Conservation (phyloP, 2,329 filamentous ascomycete genomes). For the Pseudonectria buxi region DNA sequence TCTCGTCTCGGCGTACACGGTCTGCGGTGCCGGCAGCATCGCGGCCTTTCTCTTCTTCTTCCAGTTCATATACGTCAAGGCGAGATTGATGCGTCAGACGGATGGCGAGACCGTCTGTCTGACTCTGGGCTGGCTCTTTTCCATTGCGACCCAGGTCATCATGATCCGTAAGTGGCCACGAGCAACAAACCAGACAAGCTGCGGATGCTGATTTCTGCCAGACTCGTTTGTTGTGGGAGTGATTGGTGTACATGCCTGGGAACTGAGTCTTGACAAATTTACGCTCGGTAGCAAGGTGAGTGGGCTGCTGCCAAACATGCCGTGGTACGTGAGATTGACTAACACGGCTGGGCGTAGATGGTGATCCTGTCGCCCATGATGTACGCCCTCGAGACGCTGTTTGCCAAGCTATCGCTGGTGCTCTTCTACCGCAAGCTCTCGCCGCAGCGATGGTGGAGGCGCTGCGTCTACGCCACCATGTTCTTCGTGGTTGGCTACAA, state of each 20-base stretch:
- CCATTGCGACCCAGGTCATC: conserved; percentile 11
- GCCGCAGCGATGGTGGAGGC: conserved; percentile 27
- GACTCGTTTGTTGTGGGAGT: conserved; percentile 9
- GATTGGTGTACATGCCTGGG: conserved; percentile 26
- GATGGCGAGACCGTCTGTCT: conserved; percentile 16
- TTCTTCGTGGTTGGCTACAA: conserved; percentile 27
- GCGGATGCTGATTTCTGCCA: conserved; percentile 1
- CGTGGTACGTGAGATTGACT: conserved; percentile 9
- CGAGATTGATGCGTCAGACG: conserved; percentile 12
- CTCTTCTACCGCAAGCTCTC: conserved; percentile 33
- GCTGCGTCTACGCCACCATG: conserved; percentile 23
- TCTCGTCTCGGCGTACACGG: conserved; percentile 13
- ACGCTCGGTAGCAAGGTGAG: conserved; percentile 8
- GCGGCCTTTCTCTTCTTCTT: conserved; percentile 16
- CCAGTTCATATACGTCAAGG: conserved; percentile 20
- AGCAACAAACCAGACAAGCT: background rate
- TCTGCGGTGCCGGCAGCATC: conserved; percentile 12
- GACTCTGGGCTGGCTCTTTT: conserved; percentile 14
- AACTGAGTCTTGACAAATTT: conserved; percentile 18
- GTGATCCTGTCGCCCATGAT: conserved; percentile 15
- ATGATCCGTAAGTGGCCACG: conserved; percentile 9
- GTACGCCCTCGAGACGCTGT: conserved; percentile 21
- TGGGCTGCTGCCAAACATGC: background rate
- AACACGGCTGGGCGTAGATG: conserved; percentile 22
- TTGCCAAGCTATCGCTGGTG: conserved; percentile 32